A percentile compares a stretch with the other conserved stretches of the same genome.
These are phyloP conservation scores for Beverwykella pulmonaria DNA, from an alignment of 495 filamentous ascomycete genomes.

Conservation along the genomic window DNA sequence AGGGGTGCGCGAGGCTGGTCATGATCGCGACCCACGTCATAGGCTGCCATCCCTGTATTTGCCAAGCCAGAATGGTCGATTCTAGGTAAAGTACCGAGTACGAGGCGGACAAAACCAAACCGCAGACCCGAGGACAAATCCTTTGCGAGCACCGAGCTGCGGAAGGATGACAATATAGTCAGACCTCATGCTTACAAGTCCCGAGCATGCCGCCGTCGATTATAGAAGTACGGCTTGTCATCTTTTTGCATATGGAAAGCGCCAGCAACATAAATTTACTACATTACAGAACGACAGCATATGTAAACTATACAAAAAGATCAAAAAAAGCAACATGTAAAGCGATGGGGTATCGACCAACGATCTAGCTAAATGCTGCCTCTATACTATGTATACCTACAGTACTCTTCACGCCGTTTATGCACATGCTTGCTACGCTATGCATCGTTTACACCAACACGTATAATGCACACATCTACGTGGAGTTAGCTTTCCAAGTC, in stretches of 20 bases:
- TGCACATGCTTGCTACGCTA: background rate
- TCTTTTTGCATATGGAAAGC: too few relatives aligned
- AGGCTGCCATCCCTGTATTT: background rate
- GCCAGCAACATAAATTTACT: too few relatives aligned
- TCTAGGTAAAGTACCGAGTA: background rate
- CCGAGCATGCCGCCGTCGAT: too few relatives aligned
- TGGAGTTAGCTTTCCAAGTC: slow-evolving; percentile 3
- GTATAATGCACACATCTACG: slow-evolving; percentile 41
- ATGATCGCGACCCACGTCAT: background rate
- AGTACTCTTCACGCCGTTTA: too few relatives aligned
- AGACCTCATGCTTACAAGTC: background rate
- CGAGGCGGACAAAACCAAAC: background rate
- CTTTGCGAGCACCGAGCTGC: too few relatives aligned
- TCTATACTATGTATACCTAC: too few relatives aligned
- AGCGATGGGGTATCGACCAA: background rate
- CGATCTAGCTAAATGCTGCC: background rate
- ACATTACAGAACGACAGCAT: too few relatives aligned
- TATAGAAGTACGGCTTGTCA: too few relatives aligned
- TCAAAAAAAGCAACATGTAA: background rate
- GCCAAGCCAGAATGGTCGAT: background rate
- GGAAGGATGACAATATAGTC: background rate
- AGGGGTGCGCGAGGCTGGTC: background rate
- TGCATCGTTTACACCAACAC: slow-evolving; percentile 15
- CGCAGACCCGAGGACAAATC: background rate
- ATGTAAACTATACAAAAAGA: too few relatives aligned